Evolutionary conservation across 2,329 filamentous ascomycete species (phyloP), one percentile per base, ranked within the genome.

Genomic region (Xylaria sp.): DNA sequence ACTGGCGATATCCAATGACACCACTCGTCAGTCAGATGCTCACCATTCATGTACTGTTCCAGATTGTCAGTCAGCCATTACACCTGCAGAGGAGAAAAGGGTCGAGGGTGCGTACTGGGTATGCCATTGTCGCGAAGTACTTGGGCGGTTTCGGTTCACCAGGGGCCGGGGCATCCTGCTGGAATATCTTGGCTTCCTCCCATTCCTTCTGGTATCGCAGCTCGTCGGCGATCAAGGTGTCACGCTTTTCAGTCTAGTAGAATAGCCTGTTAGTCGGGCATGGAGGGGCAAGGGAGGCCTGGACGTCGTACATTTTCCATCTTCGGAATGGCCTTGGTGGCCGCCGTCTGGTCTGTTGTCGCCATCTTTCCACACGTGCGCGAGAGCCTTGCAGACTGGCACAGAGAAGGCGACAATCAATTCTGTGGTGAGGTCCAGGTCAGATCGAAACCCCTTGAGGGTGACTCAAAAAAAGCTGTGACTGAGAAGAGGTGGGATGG

Each of bases 81-180:
- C 39, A n/a, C 10, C 25, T n/a, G 7, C 18, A 25, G 10, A n/a
- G 9, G 13, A 20, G 9, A 18, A 31, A 41, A 13, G 37, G n/a
- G 31, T 23, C 7, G 23, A 15, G 23, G 20, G 39, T 54, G 25
- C 25, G 25, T 54, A 31, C 25, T 58, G 81, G 83, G 71, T 83
- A 85, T 31, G 83, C 82, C 69, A 84, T 82, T 50, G 81, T 75
- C 88, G 92, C 94, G 79, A 95, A 97, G 86, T 94, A 97, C 84
- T 98, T 98, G 74, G 95, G 95, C 76, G 92, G 84, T 80, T 94
- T 91, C 72, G 94, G 88, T 75, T 98, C 94, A 72, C 87, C 83
- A 62, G 90, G 89, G 23, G 92, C 90, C 41, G 96, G 96, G 28
- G 96, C 94, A 81, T 98, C 86, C 76, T 91, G 87, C 82, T 98